These are phyloP conservation scores for Daldinia loculata DNA, from an alignment of 495 filamentous ascomycete genomes.

Conservation along the genomic window DNA sequence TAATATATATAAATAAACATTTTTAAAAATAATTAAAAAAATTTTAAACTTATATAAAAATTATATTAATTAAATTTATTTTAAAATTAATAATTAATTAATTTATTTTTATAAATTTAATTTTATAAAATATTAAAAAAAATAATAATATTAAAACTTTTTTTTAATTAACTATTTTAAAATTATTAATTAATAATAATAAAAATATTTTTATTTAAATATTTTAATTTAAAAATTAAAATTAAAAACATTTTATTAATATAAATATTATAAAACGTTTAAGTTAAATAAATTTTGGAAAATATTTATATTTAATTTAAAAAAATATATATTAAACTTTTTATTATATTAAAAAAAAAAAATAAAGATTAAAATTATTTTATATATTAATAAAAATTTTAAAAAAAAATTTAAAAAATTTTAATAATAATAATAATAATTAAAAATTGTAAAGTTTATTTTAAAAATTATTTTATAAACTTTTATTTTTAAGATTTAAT, in stretches of 20 bases:
- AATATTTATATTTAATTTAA: not conserved
- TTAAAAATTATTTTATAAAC: not conserved
- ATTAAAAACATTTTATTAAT: not conserved
- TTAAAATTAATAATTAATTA: no score
- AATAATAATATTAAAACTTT: not conserved
- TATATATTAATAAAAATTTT: not conserved
- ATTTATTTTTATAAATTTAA: no score
- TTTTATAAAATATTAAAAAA: no score
- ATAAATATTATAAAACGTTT: not conserved
- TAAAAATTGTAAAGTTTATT: not conserved
- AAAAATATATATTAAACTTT: not conserved
- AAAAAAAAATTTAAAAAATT: not conserved
- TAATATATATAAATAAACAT: no score
- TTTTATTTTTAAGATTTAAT: no score
- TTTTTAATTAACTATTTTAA: not conserved
- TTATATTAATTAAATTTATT: no score
- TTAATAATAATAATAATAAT: not conserved
- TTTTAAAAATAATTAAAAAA: no score
- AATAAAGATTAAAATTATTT: not conserved
- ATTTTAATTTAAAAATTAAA: not conserved
- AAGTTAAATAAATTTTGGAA: not conserved
- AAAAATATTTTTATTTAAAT: not conserved
- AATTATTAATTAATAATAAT: no score
- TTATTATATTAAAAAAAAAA: not conserved
- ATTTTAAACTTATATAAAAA: no score